Base-by-base conservation (phyloP, 1,284 basidiomycete species). In the Cutaneotrichosporon sp. region DNA sequence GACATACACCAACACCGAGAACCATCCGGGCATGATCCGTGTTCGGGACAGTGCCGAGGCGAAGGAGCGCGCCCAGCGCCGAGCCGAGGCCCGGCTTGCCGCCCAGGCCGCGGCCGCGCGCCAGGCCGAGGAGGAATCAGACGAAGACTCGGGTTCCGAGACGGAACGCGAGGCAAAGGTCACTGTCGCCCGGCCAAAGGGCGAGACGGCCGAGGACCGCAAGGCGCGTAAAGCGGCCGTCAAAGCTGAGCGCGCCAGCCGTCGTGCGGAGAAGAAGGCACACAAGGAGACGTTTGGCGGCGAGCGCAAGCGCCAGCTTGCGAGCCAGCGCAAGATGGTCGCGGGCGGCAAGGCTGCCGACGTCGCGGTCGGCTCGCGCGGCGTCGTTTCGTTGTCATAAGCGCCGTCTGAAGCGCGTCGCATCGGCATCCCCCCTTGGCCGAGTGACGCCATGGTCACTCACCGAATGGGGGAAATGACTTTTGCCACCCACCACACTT, bases 1-100 rank as follows among this genome's bases (percentile, higher is more conserved):
- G n/a, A 96, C 91, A 1, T 92, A 92, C 70, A 88, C 89, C 15
- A 97, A 93, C 68, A 79, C 94, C 4, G 93, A 94, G 70, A 97
- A 97, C 67, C 92, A 96, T 69, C 92, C 92, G 0, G 83, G 85
- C 13, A 77, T 92, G 26, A 90, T 96, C 59, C 82, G 83, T 20
- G 82, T 84, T 23, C 80, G 83, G 35, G 79, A 61, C 80, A 59
- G 70, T 69, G 48, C 82, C 75, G 65, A 77, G 57, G 55, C 56
- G 34, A 61, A 67, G 58, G 56, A 59, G 38, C 53, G 64, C 37
- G 65, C 60, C 8, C 56, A 56, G 36, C 51, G 42, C 36, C 58
- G 59, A 18, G 55, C 58, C 4, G 60, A 56, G 12, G 49, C 55
- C 18, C 56, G 54, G 9, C 56, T 53, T 22, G 48, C 48, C 10